Conservation (phyloP, 2,329 filamentous ascomycete species). For the Trichoderma polysporum region DNA sequence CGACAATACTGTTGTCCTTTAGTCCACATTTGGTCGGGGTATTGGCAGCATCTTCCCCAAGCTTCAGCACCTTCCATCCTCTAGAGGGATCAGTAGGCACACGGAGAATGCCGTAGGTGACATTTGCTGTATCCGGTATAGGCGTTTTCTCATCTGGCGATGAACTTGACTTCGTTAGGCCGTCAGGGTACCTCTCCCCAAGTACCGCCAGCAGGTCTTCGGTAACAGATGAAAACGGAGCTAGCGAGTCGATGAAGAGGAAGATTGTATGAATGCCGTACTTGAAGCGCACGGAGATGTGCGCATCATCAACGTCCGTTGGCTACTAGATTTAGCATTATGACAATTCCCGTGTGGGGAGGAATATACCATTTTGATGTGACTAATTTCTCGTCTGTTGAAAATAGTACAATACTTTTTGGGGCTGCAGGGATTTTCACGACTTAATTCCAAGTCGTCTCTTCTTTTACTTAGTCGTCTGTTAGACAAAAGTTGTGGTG, state of each 20-base stretch:
- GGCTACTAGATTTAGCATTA: neutral
- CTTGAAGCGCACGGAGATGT: constrained; percentile 69
- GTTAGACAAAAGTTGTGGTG: neutral
- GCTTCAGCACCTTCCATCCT: constrained; percentile 51
- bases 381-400: neutral
- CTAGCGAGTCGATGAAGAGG: constrained; percentile 61
- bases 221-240: constrained; percentile 57
- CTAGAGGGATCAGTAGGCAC: constrained; percentile 44
- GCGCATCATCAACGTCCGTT: constrained; percentile 43
- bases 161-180: constrained; percentile 43
- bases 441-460: neutral
- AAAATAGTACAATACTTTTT: neutral
- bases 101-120: constrained; percentile 50
- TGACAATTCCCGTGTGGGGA: neutral
- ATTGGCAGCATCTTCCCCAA: constrained; percentile 36
- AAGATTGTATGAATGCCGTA: constrained; percentile 70
- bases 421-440: neutral
- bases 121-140: constrained; percentile 42
- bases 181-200: constrained; percentile 54
- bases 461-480: too few relatives aligned
- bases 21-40: constrained; percentile 45
- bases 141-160: constrained; percentile 35
- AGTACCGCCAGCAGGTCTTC: constrained; percentile 59
- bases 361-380: neutral
- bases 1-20: constrained; percentile 48